Evolutionary conservation across 306 rosid genomes (phyloP).

Genomic region (Rosa rugosa): DNA sequence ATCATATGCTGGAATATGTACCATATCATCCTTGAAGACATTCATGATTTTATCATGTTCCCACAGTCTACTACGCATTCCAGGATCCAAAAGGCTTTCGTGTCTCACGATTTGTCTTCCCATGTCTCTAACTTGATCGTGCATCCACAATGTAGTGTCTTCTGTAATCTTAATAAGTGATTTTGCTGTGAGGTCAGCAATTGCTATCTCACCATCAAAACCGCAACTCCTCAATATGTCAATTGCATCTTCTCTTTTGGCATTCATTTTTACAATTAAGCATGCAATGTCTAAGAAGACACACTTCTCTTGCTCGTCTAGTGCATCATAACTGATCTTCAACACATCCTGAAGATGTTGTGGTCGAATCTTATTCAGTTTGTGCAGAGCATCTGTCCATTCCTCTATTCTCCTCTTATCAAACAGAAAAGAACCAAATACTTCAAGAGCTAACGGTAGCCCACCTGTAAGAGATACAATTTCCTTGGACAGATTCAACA

Average conservation of each 20-base stretch:
- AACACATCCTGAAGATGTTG: constrained; percentile 55
- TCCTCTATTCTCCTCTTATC: constrained; percentile 45
- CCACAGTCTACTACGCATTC: constrained; percentile 65
- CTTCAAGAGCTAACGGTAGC: constrained; percentile 73
- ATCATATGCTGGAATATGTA: constrained; percentile 22
- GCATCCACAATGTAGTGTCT: constrained; percentile 52
- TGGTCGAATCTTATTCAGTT: constrained; percentile 40
- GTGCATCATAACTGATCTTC: constrained; percentile 52
- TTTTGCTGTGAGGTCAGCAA: constrained; percentile 37
- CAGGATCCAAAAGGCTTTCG: constrained; percentile 33
- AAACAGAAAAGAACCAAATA: constrained; percentile 55
- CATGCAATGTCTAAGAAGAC: constrained; percentile 67
- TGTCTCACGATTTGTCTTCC: constrained; percentile 56
- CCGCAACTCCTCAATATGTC: constrained; percentile 61
- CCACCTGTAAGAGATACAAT: constrained; percentile 55
- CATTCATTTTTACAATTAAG: constrained; percentile 41
- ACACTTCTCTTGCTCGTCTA: constrained; percentile 49
- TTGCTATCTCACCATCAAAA: constrained; percentile 46
- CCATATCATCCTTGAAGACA: constrained; percentile 44
- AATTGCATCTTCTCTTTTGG: constrained; percentile 46
- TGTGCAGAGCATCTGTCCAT: constrained; percentile 52
- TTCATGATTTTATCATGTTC: constrained; percentile 43
- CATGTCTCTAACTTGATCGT: constrained; percentile 72
- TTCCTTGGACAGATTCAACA: constrained; percentile 29
- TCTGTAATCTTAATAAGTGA: constrained; percentile 50